Percentiles rank a stretch among this genome's conserved stretches.
Conservation (phyloP, 306 rosid species). For the Oemleria cerasiformis region DNA sequence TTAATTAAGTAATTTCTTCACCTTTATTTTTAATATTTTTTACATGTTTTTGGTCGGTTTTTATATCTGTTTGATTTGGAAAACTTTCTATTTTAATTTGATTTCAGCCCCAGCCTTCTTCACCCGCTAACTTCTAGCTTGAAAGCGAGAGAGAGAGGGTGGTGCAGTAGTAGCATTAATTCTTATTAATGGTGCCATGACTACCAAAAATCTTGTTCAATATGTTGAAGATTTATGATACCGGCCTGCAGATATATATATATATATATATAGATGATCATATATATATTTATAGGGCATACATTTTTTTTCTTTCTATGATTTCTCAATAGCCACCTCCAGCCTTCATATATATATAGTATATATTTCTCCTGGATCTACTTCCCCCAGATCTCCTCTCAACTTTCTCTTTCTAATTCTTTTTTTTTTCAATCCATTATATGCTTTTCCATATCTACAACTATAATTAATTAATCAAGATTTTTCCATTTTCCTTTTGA, state of each 20-base stretch:
- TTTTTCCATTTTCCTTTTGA: neutral
- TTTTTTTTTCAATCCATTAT: too few relatives aligned
- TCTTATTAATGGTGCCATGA: neutral
- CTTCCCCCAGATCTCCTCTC: neutral
- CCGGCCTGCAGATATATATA: too few relatives aligned
- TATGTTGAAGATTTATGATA: neutral
- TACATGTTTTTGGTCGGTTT: too few relatives aligned
- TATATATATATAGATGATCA: neutral
- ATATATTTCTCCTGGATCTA: neutral
- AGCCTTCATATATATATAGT: neutral
- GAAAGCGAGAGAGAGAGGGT: neutral
- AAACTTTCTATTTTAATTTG: neutral
- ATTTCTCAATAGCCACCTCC: too few relatives aligned
- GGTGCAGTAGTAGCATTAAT: neutral
- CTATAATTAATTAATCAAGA: neutral
- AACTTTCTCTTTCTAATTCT: neutral
- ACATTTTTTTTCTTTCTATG: neutral
- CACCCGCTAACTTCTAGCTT: neutral
- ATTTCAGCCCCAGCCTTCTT: constrained; percentile 3
- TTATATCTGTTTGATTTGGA: neutral
- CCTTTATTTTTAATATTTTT: neutral
- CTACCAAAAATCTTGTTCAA: neutral
- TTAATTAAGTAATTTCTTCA: neutral
- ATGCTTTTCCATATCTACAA: neutral
- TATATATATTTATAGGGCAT: neutral